These are phyloP conservation scores for Hygrophoropsis aurantiaca DNA, from an alignment of 768 basidiomycete genomes.

Conservation along the genomic window DNA sequence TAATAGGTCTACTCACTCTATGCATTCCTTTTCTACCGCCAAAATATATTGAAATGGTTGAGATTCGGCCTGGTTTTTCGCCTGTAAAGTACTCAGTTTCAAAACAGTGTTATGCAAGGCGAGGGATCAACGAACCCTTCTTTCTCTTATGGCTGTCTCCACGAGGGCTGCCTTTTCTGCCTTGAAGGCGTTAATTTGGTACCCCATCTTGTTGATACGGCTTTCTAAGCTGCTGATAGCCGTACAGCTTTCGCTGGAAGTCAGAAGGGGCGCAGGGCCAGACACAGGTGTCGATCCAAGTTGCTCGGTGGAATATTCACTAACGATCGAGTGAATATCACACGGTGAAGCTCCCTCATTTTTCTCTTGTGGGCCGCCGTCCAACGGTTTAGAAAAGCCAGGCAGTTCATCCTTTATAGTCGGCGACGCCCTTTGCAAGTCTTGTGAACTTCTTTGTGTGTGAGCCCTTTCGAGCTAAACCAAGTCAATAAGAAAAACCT, in stretches of 20 bases:
- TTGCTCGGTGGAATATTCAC: no score
- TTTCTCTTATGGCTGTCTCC: conserved; percentile 18
- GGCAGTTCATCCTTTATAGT: no score
- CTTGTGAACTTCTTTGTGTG: not conserved
- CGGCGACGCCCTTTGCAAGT: no score
- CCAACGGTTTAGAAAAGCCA: no score
- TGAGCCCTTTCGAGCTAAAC: not conserved
- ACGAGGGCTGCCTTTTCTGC: conserved; percentile 35
- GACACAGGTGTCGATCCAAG: not conserved
- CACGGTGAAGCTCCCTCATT: no score
- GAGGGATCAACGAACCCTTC: conserved; percentile 16
- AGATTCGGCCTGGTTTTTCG: not conserved
- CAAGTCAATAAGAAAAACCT: not conserved
- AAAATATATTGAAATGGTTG: conserved; percentile 22
- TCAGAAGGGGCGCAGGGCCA: not conserved
- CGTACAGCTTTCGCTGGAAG: not conserved
- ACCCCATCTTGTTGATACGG: conserved; percentile 35
- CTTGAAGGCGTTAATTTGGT: conserved; percentile 36
- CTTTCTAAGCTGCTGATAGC: conserved; percentile 26
- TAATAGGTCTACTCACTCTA: conserved; percentile 25
- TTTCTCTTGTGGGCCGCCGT: no score
- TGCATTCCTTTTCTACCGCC: conserved; percentile 34
- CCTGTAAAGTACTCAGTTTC: not conserved
- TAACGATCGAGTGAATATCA: no score
- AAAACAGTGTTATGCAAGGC: not conserved